Evolutionary conservation across 1,284 basidiomycete species (phyloP).

Genomic region (Cutaneotrichosporon arboriforme): DNA sequence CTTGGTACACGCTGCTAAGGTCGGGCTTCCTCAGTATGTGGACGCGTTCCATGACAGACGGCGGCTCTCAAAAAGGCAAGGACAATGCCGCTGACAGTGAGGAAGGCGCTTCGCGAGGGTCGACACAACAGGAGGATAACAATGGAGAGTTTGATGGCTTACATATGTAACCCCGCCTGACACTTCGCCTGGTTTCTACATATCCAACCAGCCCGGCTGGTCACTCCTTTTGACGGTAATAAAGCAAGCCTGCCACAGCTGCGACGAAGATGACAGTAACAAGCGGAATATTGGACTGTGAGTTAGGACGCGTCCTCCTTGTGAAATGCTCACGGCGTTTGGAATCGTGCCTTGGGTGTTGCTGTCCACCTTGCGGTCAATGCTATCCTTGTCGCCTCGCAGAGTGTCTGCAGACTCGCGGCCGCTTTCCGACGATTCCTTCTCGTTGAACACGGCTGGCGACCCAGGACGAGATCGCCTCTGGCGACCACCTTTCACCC

Average conservation of each 20-base stretch:
- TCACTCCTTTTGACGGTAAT: conserved; percentile 31
- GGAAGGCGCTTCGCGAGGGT: no score
- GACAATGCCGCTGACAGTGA: no score
- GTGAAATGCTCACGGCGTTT: background rate
- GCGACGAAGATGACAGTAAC: conserved; percentile 38
- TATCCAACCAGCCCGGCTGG: no score
- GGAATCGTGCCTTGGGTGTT: background rate
- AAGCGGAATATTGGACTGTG: conserved; percentile 22
- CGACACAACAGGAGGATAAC: no score
- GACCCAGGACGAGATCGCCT: background rate
- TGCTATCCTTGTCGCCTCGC: conserved; percentile 22
- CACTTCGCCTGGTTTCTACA: no score
- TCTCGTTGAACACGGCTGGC: conserved; percentile 13
- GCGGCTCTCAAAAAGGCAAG: no score
- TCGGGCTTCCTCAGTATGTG: no score
- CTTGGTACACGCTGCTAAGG: no score
- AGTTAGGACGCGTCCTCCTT: background rate
- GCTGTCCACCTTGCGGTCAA: conserved; percentile 11
- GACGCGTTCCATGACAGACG: no score
- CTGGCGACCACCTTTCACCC: conserved; percentile 4
- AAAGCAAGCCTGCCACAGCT: conserved; percentile 37
- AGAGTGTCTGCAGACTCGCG: conserved; percentile 40
- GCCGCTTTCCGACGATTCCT: conserved; percentile 34
- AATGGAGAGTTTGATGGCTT: no score
- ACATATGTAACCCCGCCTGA: no score